A percentile compares a stretch with the other conserved stretches of the same genome.
phyloP scores from a whole-genome alignment of 2,329 filamentous ascomycete genomes.

The Knoxdaviesia capensis region DNA sequence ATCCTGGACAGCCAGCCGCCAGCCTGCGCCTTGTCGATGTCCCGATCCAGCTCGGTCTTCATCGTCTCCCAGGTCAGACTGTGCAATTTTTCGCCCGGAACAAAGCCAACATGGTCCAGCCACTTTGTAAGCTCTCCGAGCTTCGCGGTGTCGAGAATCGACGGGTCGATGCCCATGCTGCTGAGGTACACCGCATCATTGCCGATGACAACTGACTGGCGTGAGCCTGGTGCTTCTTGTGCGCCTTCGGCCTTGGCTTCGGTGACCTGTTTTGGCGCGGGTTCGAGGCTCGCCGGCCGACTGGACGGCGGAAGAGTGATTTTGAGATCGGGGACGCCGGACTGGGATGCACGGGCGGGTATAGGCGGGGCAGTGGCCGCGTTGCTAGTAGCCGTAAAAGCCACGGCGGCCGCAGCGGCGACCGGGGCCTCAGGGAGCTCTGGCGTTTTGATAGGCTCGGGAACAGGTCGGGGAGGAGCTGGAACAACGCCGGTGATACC shows the following conservation, averaged over 20 bases:
- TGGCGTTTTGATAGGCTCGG: slow-evolving; percentile 13
- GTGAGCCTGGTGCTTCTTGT: slow-evolving; percentile 16
- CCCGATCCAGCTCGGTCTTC: slow-evolving; percentile 65
- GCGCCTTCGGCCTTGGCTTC: slow-evolving; percentile 11
- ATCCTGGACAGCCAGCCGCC: slow-evolving; percentile 77
- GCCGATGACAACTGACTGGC: slow-evolving; percentile 43
- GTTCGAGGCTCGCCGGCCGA: slow-evolving; percentile 15
- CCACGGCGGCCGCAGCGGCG: slow-evolving; percentile 9
- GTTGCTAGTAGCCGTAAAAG: slow-evolving; percentile 1
- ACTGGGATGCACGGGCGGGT: slow-evolving; percentile 10
- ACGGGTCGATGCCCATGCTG: slow-evolving; percentile 57
- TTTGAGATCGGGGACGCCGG: slow-evolving; percentile 35
- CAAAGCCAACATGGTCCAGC: slow-evolving; percentile 78
- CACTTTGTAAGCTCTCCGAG: slow-evolving; percentile 66
- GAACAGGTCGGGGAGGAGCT: slow-evolving; percentile 34
- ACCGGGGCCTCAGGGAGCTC: slow-evolving; percentile 6
- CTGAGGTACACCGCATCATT: slow-evolving; percentile 65
- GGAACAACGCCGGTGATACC: slow-evolving; percentile 80
- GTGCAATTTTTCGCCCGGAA: slow-evolving; percentile 53
- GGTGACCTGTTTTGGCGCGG: slow-evolving; percentile 9
- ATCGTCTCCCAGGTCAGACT: slow-evolving; percentile 60
- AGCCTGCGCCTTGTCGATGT: slow-evolving; percentile 77
- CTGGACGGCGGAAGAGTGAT: slow-evolving; percentile 27
- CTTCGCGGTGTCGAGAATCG: slow-evolving; percentile 47
- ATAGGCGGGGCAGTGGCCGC: slow-evolving; percentile 8